A percentile compares a stretch with the other conserved stretches of the same genome.
Conservation (phyloP, 495 filamentous ascomycete species). For the Aspergillus carlsbadensis region DNA sequence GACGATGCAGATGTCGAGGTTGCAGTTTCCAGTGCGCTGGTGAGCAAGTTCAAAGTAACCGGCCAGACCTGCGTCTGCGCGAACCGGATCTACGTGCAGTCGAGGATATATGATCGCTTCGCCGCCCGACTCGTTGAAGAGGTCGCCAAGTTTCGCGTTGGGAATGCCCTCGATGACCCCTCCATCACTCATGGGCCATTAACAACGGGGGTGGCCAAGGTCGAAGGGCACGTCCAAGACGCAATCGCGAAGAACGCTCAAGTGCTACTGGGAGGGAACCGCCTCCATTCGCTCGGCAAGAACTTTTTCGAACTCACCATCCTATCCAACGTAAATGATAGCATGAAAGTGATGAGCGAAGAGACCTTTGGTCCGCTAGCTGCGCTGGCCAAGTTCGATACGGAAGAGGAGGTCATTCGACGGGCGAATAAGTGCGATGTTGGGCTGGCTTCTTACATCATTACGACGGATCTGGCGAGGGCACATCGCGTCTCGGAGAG, state of each 20-base stretch:
- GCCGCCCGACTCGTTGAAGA: conserved; percentile 56
- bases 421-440: conserved; percentile 71
- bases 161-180: conserved; percentile 55
- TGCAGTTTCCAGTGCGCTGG: conserved; percentile 39
- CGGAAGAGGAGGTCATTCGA: conserved; percentile 71
- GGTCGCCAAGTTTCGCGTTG: conserved; percentile 64
- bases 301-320: conserved; percentile 78
- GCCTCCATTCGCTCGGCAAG: conserved; percentile 19
- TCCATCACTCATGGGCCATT: conserved; percentile 68
- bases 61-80: conserved; percentile 66
- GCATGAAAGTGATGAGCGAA: conserved; percentile 67
- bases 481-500: conserved; percentile 69
- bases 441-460: conserved; percentile 80
- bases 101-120: conserved; percentile 44
- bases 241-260: conserved; percentile 47
- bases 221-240: conserved; percentile 70
- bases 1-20: conserved; percentile 50
- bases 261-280: conserved; percentile 40
- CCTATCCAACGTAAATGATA: conserved; percentile 63
- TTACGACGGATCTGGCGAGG: conserved; percentile 61
- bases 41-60: conserved; percentile 50
- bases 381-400: conserved; percentile 69
- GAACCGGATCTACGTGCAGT: conserved; percentile 61
- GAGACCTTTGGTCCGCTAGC: conserved; percentile 83
- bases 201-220: conserved; percentile 73